Evolutionary conservation across 768 basidiomycete genomes (phyloP), one percentile per base, ranked within the genome.

Genomic region (Termitomyces titanicus): DNA sequence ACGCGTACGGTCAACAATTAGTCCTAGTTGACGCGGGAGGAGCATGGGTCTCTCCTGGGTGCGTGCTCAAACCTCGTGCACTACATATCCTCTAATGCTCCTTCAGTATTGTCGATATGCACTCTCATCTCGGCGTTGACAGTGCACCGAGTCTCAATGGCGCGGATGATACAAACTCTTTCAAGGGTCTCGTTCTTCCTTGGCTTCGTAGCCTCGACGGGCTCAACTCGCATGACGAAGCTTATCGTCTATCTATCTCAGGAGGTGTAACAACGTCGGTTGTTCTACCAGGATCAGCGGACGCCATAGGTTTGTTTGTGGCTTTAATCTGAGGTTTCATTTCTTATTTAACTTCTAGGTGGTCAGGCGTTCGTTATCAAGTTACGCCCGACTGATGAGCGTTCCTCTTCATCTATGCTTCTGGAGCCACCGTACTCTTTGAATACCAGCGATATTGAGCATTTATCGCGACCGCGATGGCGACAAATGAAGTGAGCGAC

Each of bases 281-380:
- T 24, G 73, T 93, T 25, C 74, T 94, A 3, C 92, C 92, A 15
- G 91, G 89, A 0, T 86, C 83, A 29, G 82, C 76, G 5, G 76
- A 83, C 62, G 82, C 83, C 9, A 85, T 88, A 51, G 85, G 84
- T 82, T 55, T 35, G 65, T 61, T 35, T 12, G 52, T 18, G 9
- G 25, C 46, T 31, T 33, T 13, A n/a, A 18, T 12, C 38, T 18
- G 18, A 9, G 15, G 29, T 6, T 24, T 31, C 27, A 15, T 44
- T 3, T 47, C 42, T 52, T 25, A 55, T 24, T 27, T 25, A 11
- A 13, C 40, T 38, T 35, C n/a, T n/a, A 79, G 87, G 87, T 48
- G 88, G 88, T 1, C 88, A 89, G 63, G 90, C 84, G 0, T 88
- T 83, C 66, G 78, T 83, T 20, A 86, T 94, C 62, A 95, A 94